Base-by-base conservation (phyloP, 2,329 filamentous ascomycete genomes). In the Fusarium subglutinans region DNA sequence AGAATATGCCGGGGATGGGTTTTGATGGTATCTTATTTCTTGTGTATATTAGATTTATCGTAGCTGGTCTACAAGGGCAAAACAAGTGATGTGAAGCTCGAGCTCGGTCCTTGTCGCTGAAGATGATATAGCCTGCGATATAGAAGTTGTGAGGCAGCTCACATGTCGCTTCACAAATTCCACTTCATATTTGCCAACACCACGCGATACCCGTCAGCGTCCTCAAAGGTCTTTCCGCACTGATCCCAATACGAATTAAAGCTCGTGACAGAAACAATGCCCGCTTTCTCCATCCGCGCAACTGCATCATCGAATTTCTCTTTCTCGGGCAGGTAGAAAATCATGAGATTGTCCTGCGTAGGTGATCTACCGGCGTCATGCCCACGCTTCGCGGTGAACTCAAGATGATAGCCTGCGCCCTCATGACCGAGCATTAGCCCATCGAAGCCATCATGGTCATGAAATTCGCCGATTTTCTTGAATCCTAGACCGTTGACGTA, bases 231-330 rank as follows among this genome's bases (percentile, higher is more conserved):
- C 20, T 50, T 58, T n/a, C 55, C 55, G 24, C n/a, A 50, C 24
- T 58, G 41, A 28, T 58, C 41, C 55, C 55, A 58, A 37, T 58
- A 58, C 17, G 55, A 41, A 37, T 58, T 58, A 11, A 58, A 58
- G 33, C 55, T 58, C 6, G 30, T 10, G 6, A 58, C 55, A n/a
- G 55, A 37, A 28, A 37, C 12, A 28, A 58, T n/a, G 1, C 30
- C n/a, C 3, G 15, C 41, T n/a, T 12, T 28, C 20, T 50, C 55
- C 41, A 58, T 58, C 14, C 41, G 30, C 9, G 18, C 24, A 58
- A 58, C 40, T 14, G 55, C 55, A 3, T 37, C 20, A 20, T 50
- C 24, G 12, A 50, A 58, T 8, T 58, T 50, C 30, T 58, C 24
- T 5, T 50, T 50, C 41, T 58, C 41, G 3, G 41, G 55, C 24